Base-by-base conservation (phyloP, 2,329 filamentous ascomycete genomes). In the Aspergillus versicolor region DNA sequence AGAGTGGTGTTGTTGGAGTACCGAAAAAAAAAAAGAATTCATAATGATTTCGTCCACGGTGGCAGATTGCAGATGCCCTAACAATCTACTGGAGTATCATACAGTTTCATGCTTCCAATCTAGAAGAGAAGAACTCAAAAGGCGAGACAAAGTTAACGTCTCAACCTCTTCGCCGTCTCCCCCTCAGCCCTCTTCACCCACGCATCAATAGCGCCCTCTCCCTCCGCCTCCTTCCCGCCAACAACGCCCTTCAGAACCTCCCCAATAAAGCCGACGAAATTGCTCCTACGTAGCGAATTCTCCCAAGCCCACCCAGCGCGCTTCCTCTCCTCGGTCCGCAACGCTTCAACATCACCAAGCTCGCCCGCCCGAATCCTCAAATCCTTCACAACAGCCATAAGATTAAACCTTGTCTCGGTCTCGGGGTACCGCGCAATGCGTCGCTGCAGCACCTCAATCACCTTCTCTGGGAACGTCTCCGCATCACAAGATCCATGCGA, bases 181-280 rank as follows among this genome's bases (percentile, higher is more conserved):
- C 65, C 68, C 68, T 77, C 77, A 15, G 77, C 78, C 67, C 92
- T 90, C 67, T 92, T 89, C 60, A 97, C 90, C 75, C 91, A 90
- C 73, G 91, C 89, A 72, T 88, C 82, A 72, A 93, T 94, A 12
- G 81, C 86, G 12, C 79, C 83, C 3, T 88, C 82, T 58, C 79
- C 83, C 2, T 88, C 82, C 58, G 81, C 79, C 41, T 95, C 71
- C 80, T 95, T 96, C 60, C 78, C 74, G 62, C 77, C 81, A n/a
- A 91, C 89, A 4, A 97, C 93, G 1, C 87, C 89, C 80, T 94
- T 95, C 66, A 96, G 78, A 59, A 97, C 81, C 79, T 97, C 92
- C 12, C 91, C 92, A 3, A 93, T 89, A 68, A 99, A 97, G 0
- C 92, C 93, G 0, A 99, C 90, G 78, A 99, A 99, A 75, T 99